Evolutionary conservation across 306 rosid genomes (phyloP).

Genomic region (Amphicarpaea edgeworthii): DNA sequence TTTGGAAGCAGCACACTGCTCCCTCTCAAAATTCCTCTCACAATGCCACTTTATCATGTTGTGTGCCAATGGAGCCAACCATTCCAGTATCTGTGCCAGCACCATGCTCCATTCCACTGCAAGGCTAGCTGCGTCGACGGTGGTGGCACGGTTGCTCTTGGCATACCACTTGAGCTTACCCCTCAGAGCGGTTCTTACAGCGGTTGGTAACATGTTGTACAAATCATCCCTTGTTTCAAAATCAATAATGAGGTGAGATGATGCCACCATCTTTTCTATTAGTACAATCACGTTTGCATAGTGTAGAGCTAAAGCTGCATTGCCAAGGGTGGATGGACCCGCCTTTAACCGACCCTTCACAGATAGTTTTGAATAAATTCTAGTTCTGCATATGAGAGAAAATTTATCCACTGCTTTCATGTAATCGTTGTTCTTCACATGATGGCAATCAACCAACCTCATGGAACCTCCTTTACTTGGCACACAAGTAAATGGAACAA

Average conservation of each 20-base stretch:
- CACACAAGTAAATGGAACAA: constrained; percentile 52
- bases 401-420: constrained; percentile 40
- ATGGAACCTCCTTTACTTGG: constrained; percentile 55
- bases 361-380: constrained; percentile 59
- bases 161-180: constrained; percentile 60
- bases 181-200: constrained; percentile 62
- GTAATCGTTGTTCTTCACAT: constrained; percentile 26
- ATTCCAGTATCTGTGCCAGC: constrained; percentile 57
- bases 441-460: constrained; percentile 49
- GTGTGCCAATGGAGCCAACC: constrained; percentile 88
- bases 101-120: constrained; percentile 62
- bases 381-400: constrained; percentile 43
- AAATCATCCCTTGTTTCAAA: constrained; percentile 62
- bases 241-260: constrained; percentile 61
- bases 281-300: constrained; percentile 73
- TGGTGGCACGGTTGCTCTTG: constrained; percentile 40
- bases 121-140: constrained; percentile 47
- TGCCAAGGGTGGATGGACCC: constrained; percentile 69
- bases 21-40: constrained; percentile 75
- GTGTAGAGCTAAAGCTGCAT: constrained; percentile 71
- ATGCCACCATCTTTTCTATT: constrained; percentile 66
- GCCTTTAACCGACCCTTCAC: constrained; percentile 52
- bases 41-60: constrained; percentile 81
- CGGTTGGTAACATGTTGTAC: constrained; percentile 68
- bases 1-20: constrained; percentile 45